A percentile compares a stretch with the other conserved stretches of the same genome.
These are phyloP conservation scores for Boechera retrofracta DNA, from an alignment of 345 rosid genomes.

Conservation along the genomic window DNA sequence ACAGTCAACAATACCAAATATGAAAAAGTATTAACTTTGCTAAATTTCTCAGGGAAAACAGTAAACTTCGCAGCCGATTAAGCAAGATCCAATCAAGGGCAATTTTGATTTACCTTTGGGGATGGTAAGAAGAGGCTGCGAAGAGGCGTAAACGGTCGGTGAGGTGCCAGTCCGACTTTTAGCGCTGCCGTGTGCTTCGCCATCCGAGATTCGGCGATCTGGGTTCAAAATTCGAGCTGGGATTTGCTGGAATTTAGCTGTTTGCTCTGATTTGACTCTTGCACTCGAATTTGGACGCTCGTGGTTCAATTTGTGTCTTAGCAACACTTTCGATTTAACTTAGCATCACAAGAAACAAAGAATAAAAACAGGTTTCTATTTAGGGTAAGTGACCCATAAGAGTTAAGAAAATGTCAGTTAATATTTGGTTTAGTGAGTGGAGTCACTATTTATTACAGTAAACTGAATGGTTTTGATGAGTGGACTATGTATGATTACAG, in stretches of 20 bases:
- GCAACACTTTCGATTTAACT: neutral
- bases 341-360: neutral
- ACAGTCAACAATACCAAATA: neutral
- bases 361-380: neutral
- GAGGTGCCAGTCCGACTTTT: conserved; percentile 70
- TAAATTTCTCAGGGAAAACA: neutral
- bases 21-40: neutral
- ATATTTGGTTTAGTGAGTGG: neutral
- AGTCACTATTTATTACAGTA: too few relatives aligned
- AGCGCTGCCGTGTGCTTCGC: conserved; percentile 59
- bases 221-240: neutral
- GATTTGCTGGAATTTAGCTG: neutral
- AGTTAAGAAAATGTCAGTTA: neutral
- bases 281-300: neutral
- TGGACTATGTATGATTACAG: too few relatives aligned
- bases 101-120: conserved; percentile 60
- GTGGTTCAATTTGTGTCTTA: neutral
- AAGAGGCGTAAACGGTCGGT: conserved; percentile 57
- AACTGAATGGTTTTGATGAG: too few relatives aligned
- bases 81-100: conserved; percentile 42
- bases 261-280: conserved; percentile 14
- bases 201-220: conserved; percentile 41
- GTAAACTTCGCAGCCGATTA: conserved; percentile 19
- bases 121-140: conserved; percentile 68
- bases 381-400: neutral